Evolutionary conservation across 2,329 filamentous ascomycete genomes (phyloP), one percentile per base, ranked within the genome.

Genomic region (Alternaria metachromatica): DNA sequence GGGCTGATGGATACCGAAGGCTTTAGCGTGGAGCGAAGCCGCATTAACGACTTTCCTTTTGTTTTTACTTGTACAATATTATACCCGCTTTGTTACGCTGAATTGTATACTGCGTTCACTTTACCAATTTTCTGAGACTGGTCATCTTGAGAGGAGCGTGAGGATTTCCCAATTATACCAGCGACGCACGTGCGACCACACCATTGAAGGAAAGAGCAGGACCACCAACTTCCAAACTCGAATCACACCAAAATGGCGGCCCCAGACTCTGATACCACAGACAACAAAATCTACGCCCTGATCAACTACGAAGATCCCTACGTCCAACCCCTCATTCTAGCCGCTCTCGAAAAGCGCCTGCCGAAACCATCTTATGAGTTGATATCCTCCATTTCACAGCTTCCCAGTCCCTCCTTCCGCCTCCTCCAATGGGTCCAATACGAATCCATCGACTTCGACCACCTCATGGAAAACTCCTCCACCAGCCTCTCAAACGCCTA

Each of bases 291-390:
- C 68, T 89, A 92, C 80, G 92, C 92, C 55, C 80, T 95, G 55
- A 84, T 97, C 72, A 87, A 93, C 75, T 97, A 97, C 80, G 92
- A 94, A 73, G 94, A 97, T 77, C 77, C 85, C 48, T 99, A 98
- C 77, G 93, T 98, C 9, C 93, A 97, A 75, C 93, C 93, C 2
- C 87, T 98, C 43, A 90, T 98, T 63, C 80, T 94, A 50, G 83
- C 87, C 20, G 92, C 94, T n/a, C 82, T 98, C 21, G 77, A 87
- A 54, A 83, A 86, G 5, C 82, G 87, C 23, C 83, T 96, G 7
- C 87, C 90, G 0, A 66, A 82, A 18, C 80, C 80, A 4, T 79
- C 82, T 1, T 88, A 88, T 76, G 84, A 87, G 26, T 78, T 90
- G 53, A 85, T 92, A 56, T 79, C 84, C 70, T 77, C 84, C 41